Evolutionary conservation across 257 asterid species (phyloP), one percentile per base, ranked within the genome.

Genomic region (Plantago major): DNA sequence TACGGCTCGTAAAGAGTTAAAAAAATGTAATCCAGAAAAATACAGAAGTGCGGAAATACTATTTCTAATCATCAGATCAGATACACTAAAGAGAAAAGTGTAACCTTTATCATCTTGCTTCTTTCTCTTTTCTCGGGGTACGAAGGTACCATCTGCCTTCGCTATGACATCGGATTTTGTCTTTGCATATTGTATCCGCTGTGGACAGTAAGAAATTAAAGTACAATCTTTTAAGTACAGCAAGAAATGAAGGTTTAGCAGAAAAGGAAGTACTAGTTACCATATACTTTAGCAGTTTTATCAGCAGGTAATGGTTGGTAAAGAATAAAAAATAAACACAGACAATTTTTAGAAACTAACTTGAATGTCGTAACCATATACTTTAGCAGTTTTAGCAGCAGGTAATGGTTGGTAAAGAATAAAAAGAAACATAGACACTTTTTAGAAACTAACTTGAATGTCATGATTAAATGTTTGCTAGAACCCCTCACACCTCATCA

Each of bases 161-260:
- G 99, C 89, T 61, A 86, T 56, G 74, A 86, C 40, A 79, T 92
- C 99, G 1, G 99, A 92, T 78, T 92, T 92, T 10, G 99, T 80
- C 82, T 89, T 92, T 3, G 99, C 97, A 73, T 89, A 92, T 64
- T 92, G 96, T 76, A 92, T 92, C 73, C 89, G 67, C 99, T 92
- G 85, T 50, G 28, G 73, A 38, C 64, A 53, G 71, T 8, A n/a
- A n/a, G 46, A 42, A 55, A 43, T 11, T 11, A 17, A 63, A 19
- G 60, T 30, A 64, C 46, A 55, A 58, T 10, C 40, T 37, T 10
- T 9, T 19, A 51, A 14, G 4, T n/a, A n/a, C n/a, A n/a, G n/a
- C n/a, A n/a, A n/a, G 14, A 51, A 51, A 30, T 30, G 60, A 46
- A 55, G 13, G 26, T 38, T 64, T 9, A 26, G 53, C 52, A 37